These are phyloP conservation scores for Globisporangium iwayamae DNA, from an alignment of 352 stramenopile species.

Conservation along the genomic window DNA sequence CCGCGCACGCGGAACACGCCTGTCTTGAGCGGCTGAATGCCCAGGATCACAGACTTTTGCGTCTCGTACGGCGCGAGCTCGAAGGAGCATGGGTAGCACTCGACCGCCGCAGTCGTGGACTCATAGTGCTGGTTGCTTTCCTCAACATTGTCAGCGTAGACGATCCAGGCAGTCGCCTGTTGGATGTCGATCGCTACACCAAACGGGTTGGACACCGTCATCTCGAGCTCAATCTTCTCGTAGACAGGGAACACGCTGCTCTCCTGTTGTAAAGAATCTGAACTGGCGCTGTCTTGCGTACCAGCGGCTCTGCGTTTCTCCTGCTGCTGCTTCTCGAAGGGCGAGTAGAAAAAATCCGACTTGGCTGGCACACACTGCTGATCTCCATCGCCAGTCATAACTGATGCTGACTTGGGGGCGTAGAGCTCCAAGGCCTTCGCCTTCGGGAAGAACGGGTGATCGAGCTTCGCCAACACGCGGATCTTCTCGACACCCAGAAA, in stretches of 20 bases:
- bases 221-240: slow-evolving; percentile 54
- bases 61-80: slow-evolving; percentile 52
- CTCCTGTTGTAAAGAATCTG: slow-evolving; percentile 19
- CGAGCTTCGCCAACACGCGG: slow-evolving; percentile 23
- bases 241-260: slow-evolving; percentile 46
- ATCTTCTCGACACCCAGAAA: slow-evolving; percentile 64
- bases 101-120: slow-evolving; percentile 21
- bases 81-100: slow-evolving; percentile 58
- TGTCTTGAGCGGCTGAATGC: slow-evolving; percentile 38
- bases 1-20: slow-evolving; percentile 44
- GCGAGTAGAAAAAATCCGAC: slow-evolving; percentile 58
- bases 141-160: slow-evolving; percentile 14
- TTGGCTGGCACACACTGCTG: slow-evolving; percentile 8
- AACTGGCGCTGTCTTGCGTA: slow-evolving; percentile 14
- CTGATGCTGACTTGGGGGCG: not conserved
- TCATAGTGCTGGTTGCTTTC: not conserved
- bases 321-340: slow-evolving; percentile 50
- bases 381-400: not conserved
- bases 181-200: slow-evolving; percentile 62
- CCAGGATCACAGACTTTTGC: slow-evolving; percentile 40
- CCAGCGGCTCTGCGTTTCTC: slow-evolving; percentile 18
- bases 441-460: slow-evolving; percentile 40
- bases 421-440: slow-evolving; percentile 33
- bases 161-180: slow-evolving; percentile 54
- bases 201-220: slow-evolving; percentile 64